These are phyloP conservation scores for Pulveroboletus sp. DNA, from an alignment of 768 basidiomycete genomes.

Conservation along the genomic window DNA sequence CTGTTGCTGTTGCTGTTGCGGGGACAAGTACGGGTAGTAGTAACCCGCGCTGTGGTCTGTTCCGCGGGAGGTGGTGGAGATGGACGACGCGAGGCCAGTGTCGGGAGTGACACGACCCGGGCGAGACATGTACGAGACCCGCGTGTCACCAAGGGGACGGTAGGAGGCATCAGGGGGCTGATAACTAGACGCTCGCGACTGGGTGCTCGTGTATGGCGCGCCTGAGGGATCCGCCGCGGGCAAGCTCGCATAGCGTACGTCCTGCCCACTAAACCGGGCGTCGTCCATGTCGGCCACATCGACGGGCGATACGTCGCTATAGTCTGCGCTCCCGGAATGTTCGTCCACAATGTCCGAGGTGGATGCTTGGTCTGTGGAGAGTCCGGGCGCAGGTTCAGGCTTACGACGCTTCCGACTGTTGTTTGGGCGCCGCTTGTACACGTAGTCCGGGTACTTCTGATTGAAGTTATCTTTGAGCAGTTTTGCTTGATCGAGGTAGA, in stretches of 20 bases:
- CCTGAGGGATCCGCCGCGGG: constrained; percentile 19
- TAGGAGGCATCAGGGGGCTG: constrained; percentile 24
- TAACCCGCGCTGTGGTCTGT: constrained; percentile 21
- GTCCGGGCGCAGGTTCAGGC: constrained; percentile 30
- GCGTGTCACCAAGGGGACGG: constrained; percentile 25
- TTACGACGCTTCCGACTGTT: constrained; percentile 69
- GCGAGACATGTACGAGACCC: constrained; percentile 24
- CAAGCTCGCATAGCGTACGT: constrained; percentile 19
- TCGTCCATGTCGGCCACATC: constrained; percentile 29
- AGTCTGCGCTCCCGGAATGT: constrained; percentile 21
- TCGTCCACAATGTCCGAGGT: constrained; percentile 33
- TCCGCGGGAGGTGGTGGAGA: constrained; percentile 24
- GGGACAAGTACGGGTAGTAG: constrained; percentile 23
- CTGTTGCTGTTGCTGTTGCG: constrained; percentile 24
- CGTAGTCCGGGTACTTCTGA: constrained; percentile 82
- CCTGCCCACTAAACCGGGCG: constrained; percentile 10
- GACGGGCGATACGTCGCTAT: constrained; percentile 38
- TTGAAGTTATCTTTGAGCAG: constrained; percentile 84
- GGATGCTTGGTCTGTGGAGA: constrained; percentile 28
- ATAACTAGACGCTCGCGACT: constrained; percentile 20
- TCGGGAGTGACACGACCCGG: constrained; percentile 27
- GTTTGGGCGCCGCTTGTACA: constrained; percentile 83
- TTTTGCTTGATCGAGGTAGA: constrained; percentile 84
- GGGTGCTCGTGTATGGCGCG: constrained; percentile 10
- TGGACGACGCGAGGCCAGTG: constrained; percentile 12